These are phyloP conservation scores for Omphalotus guepiniiformis DNA, from an alignment of 768 basidiomycete species.

Conservation along the genomic window DNA sequence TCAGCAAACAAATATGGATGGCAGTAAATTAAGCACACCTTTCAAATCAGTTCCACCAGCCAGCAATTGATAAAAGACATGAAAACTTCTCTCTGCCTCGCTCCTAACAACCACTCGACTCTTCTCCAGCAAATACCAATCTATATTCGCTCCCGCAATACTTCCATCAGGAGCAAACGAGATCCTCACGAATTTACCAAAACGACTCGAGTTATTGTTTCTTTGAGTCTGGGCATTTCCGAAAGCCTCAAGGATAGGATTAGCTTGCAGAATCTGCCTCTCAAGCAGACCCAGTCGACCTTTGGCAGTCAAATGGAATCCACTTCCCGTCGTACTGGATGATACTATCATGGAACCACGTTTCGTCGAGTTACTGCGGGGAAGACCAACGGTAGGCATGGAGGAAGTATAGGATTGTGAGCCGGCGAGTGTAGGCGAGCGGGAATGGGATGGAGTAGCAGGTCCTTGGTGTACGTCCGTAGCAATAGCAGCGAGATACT, in stretches of 20 bases:
- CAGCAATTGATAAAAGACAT: conserved; percentile 95
- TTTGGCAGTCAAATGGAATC: conserved; percentile 51
- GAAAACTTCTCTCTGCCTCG: conserved; percentile 89
- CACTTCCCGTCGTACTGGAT: conserved; percentile 42
- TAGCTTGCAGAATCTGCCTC: conserved; percentile 94
- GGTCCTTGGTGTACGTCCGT: conserved; percentile 61
- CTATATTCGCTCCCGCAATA: conserved; percentile 96
- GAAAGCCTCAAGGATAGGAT: conserved; percentile 96
- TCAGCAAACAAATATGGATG: conserved; percentile 1
- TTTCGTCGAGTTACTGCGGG: conserved; percentile 59
- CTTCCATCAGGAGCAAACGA: conserved; percentile 90
- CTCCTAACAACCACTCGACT: conserved; percentile 87
- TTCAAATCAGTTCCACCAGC: conserved; percentile 68
- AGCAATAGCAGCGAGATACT: conserved; percentile 97
- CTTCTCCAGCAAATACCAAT: conserved; percentile 99
- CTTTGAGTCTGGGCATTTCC: conserved; percentile 98
- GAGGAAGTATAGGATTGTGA: conserved; percentile 44
- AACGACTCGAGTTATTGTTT: conserved; percentile 98
- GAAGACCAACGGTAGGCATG: conserved; percentile 65
- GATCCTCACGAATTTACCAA: conserved; percentile 97
- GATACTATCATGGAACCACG: conserved; percentile 43
- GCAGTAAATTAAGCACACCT: conserved; percentile 39
- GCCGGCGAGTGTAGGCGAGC: conserved; percentile 56
- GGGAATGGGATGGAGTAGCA: conserved; percentile 56
- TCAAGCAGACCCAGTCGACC: conserved; percentile 85